These are phyloP conservation scores for Amaranthus cruentus DNA, from an alignment of 148 eudicot genomes.

Conservation along the genomic window DNA sequence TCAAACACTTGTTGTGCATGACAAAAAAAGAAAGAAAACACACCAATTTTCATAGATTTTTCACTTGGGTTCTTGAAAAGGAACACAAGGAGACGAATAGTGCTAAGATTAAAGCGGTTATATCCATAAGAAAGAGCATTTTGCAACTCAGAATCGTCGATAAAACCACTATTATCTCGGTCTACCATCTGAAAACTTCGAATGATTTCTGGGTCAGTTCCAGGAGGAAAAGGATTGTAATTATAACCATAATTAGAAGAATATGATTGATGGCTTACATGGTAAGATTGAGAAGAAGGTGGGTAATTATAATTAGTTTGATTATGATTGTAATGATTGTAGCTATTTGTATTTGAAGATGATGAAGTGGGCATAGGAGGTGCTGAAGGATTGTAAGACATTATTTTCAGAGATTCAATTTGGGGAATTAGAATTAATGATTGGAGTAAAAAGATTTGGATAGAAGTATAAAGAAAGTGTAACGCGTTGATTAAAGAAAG, in stretches of 20 bases:
- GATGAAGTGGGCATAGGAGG: conserved; percentile 42
- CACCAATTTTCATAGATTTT: conserved; percentile 39
- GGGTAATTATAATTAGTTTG: conserved; percentile 12
- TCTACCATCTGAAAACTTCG: conserved; percentile 77
- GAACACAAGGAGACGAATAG: conserved; percentile 62
- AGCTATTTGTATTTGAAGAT: conserved; percentile 2
- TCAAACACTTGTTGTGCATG: conserved; percentile 18
- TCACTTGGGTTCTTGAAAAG: conserved; percentile 47
- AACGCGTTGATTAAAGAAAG: conserved; percentile 3
- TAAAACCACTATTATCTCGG: conserved; percentile 56
- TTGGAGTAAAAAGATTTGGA: background rate
- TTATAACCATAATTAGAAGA: conserved; percentile 20
- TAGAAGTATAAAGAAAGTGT: background rate
- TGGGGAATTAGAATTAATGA: conserved; percentile 1
- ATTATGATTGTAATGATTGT: background rate
- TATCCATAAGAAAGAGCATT: conserved; percentile 48
- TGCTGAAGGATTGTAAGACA: conserved; percentile 45
- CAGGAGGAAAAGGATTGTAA: conserved; percentile 45
- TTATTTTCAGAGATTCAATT: background rate
- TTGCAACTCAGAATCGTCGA: conserved; percentile 61
- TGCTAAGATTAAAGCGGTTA: conserved; percentile 48
- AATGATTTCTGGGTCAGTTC: conserved; percentile 65
- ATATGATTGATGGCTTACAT: conserved; percentile 14
- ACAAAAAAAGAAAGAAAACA: background rate
- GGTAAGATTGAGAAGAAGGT: conserved; percentile 14